phyloP scores from a whole-genome alignment of 2,329 filamentous ascomycete species.

The Trichoderma oligosporum region DNA sequence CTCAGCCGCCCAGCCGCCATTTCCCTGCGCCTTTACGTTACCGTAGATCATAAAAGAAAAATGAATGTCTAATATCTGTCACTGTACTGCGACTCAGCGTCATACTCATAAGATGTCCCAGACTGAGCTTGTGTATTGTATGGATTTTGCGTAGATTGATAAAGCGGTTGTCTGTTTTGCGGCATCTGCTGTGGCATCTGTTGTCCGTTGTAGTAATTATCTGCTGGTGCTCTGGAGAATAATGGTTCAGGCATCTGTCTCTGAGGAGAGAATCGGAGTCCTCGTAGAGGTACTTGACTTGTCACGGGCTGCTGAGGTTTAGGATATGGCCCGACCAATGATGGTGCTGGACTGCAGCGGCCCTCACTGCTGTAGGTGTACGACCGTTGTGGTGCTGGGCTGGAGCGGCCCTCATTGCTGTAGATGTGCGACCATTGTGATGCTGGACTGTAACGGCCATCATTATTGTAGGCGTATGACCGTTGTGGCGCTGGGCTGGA shows the following conservation, averaged over 20 bases:
- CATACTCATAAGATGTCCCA: slow-evolving; percentile 34
- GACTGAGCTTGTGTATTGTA: neutral
- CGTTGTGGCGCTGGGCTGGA: slow-evolving; percentile 20
- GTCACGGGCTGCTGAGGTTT: slow-evolving; percentile 29
- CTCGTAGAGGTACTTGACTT: slow-evolving; percentile 31
- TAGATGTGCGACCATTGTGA: neutral
- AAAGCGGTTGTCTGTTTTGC: slow-evolving; percentile 23
- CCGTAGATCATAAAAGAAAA: slow-evolving; percentile 15
- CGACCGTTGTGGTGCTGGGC: neutral
- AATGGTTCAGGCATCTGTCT: slow-evolving; percentile 46
- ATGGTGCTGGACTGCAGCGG: slow-evolving; percentile 19
- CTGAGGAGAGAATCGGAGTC: slow-evolving; percentile 35
- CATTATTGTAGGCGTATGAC: no score
- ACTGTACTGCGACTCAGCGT: slow-evolving; percentile 35
- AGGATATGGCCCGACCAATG: slow-evolving; percentile 25
- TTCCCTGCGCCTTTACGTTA: slow-evolving; percentile 11
- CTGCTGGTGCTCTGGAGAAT: slow-evolving; percentile 29
- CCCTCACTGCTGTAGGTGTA: slow-evolving; percentile 7
- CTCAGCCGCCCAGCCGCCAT: no score
- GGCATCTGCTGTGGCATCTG: slow-evolving; percentile 29
- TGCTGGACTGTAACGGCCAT: no score
- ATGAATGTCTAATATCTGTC: slow-evolving; percentile 29
- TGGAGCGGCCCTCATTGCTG: neutral
- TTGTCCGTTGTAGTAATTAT: slow-evolving; percentile 26
- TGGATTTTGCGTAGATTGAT: neutral